A percentile compares a stretch with the other conserved stretches of the same genome.
phyloP scores from a whole-genome alignment of 768 basidiomycete species.

The Mycena chlorophos region DNA sequence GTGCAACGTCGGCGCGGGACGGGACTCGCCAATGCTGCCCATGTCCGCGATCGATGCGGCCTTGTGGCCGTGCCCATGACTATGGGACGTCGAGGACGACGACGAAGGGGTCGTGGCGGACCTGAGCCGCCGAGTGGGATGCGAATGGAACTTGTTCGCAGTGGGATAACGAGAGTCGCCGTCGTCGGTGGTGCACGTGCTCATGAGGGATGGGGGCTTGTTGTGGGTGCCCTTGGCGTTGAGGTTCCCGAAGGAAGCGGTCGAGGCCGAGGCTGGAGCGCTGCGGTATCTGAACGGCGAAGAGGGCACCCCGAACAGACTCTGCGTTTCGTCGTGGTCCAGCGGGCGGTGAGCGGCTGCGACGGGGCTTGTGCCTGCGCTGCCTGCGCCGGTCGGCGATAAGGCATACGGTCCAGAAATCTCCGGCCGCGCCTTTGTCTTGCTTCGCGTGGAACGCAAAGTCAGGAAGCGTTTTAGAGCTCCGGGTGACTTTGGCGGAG shows the following conservation, averaged over 20 bases:
- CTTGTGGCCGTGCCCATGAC: no score
- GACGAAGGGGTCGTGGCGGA: background rate
- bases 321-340: conserved; percentile 3
- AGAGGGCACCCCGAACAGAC: conserved; percentile 6
- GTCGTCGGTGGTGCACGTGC: conserved; percentile 9
- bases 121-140: conserved; percentile 9
- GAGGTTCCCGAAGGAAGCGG: conserved; percentile 8
- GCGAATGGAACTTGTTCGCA: conserved; percentile 19
- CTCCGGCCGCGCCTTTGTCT: conserved; percentile 18
- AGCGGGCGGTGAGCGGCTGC: background rate
- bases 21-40: conserved; percentile 7
- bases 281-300: conserved; percentile 1
- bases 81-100: no score
- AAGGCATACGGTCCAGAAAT: conserved; percentile 23
- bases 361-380: conserved; percentile 2
- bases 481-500: conserved; percentile 7
- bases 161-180: conserved; percentile 14
- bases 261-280: conserved; percentile 5
- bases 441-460: conserved; percentile 10
- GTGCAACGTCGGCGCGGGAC: conserved; percentile 27
- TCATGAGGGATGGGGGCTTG: conserved; percentile 14
- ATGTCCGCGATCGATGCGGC: conserved; percentile 14
- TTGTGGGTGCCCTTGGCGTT: conserved; percentile 6
- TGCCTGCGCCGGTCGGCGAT: conserved; percentile 1
- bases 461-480: conserved; percentile 19